Evolutionary conservation across 345 rosid genomes (phyloP).

Genomic region (Aegle marmelos): DNA sequence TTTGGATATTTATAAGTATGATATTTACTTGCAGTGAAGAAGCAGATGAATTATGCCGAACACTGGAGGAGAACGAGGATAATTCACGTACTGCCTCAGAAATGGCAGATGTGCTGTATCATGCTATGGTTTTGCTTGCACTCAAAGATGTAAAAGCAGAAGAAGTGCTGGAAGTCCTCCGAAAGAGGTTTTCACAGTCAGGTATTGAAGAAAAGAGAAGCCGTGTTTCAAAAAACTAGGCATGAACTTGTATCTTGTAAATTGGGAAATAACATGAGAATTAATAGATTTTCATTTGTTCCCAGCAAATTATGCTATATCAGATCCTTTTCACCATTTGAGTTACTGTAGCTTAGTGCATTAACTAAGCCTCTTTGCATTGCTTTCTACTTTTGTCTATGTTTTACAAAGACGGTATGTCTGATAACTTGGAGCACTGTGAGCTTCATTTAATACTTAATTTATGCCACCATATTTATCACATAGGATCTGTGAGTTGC

Average conservation of each 20-base stretch:
- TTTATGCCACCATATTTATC: not conserved
- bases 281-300: not conserved
- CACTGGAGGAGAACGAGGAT: conserved; percentile 78
- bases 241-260: not conserved
- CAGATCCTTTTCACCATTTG: not conserved
- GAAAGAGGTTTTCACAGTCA: conserved; percentile 67
- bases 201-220: conserved; percentile 82
- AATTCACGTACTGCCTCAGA: conserved; percentile 62
- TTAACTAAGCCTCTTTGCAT: not conserved
- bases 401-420: not conserved
- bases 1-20: not conserved
- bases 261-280: not conserved
- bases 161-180: conserved; percentile 63
- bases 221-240: conserved; percentile 21
- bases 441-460: not conserved
- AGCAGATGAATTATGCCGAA: conserved; percentile 82
- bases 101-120: conserved; percentile 91
- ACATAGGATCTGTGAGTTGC: not conserved
- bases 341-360: not conserved
- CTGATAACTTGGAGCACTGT: not conserved
- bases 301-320: not conserved
- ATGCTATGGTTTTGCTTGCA: conserved; percentile 73
- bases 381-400: not conserved
- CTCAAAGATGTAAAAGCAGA: conserved; percentile 58
- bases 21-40: conserved; percentile 57